Evolutionary conservation across 768 basidiomycete species (phyloP).

Genomic region (Auriscalpium orientale): DNA sequence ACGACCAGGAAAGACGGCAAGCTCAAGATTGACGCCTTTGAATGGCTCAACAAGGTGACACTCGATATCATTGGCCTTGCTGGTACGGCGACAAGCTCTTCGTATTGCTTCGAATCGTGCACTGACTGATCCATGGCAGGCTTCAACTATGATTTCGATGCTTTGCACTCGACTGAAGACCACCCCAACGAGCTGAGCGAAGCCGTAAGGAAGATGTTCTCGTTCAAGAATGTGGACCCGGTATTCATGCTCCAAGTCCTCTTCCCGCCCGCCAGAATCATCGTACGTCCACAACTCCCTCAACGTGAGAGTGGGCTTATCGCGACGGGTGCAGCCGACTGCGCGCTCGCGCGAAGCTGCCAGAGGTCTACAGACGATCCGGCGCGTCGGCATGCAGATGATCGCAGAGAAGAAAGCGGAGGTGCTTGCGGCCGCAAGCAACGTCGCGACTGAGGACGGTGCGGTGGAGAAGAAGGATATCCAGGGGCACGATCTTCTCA

Average conservation of each 20-base stretch:
- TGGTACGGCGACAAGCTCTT: conserved; percentile 2
- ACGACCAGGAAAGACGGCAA: conserved; percentile 5
- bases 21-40: conserved; percentile 5
- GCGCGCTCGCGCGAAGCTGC: conserved; percentile 11
- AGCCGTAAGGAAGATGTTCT: conserved; percentile 27
- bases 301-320: neutral
- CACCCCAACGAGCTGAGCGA: conserved; percentile 25
- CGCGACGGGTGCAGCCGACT: conserved; percentile 17
- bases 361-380: conserved; percentile 34
- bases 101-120: neutral
- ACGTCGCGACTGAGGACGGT: neutral
- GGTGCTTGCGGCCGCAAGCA: conserved; percentile 10
- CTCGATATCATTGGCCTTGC: conserved; percentile 21
- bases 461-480: conserved; percentile 11
- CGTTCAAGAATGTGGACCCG: conserved; percentile 7
- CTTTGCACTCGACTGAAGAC: conserved; percentile 19
- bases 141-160: conserved; percentile 30
- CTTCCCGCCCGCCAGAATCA: conserved; percentile 29
- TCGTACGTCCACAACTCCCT: conserved; percentile 28
- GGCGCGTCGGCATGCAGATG: conserved; percentile 42
- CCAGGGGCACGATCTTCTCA: conserved; percentile 21
- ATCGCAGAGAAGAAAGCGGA: conserved; percentile 41
- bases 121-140: conserved; percentile 17
- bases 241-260: conserved; percentile 26
- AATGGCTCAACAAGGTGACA: conserved; percentile 16